Conservation (phyloP, 148 eudicot species). For the Arbutus unedo region DNA sequence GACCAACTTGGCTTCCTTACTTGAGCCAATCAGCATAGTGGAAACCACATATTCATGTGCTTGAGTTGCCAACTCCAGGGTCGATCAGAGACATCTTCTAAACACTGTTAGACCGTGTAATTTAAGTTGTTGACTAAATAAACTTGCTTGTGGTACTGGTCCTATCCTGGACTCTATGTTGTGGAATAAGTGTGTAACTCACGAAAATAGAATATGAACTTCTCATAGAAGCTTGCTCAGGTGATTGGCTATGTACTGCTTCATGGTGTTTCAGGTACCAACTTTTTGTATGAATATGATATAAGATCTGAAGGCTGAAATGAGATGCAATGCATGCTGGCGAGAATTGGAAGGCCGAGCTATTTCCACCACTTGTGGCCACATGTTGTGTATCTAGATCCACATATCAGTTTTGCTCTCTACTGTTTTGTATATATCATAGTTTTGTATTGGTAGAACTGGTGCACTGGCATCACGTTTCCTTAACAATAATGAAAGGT, state of each 20-base stretch:
- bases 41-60: background rate
- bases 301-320: constrained; percentile 35
- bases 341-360: constrained; percentile 93
- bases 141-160: background rate
- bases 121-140: background rate
- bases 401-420: background rate
- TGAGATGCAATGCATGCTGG: constrained; percentile 99
- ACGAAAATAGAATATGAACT: background rate
- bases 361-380: constrained; percentile 83
- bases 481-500: constrained; percentile 61
- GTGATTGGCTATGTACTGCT: background rate
- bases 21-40: too few relatives aligned
- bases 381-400: constrained; percentile 75
- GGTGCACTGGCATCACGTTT: constrained; percentile 11
- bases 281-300: constrained; percentile 11
- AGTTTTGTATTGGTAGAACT: background rate
- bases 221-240: background rate
- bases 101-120: background rate
- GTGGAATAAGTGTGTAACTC: background rate
- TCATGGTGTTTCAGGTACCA: background rate
- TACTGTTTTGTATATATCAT: background rate
- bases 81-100: background rate
- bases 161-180: background rate
- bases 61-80: background rate
- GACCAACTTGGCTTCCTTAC: background rate